Base-by-base conservation (phyloP, 306 rosid species). In the Vicia sativa region DNA sequence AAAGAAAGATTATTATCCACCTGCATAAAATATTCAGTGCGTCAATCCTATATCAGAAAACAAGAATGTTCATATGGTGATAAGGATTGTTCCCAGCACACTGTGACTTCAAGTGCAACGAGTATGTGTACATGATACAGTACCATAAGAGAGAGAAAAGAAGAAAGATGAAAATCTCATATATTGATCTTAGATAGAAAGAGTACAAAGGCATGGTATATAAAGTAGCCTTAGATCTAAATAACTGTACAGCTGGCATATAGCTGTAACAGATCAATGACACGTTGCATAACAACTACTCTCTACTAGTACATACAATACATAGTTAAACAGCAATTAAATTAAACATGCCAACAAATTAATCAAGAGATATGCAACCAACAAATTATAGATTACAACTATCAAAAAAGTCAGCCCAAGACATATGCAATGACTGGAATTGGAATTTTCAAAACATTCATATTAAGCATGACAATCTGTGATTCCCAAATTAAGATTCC, bases 1-100 rank as follows among this genome's bases (percentile, higher is more conserved):
- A 91, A 88, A 3, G 91, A 71, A 43, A 91, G 89, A 75, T 81
- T 80, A 57, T 74, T 88, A 60, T 91, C 92, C 48, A 88, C 75
- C 97, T 91, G 92, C 86, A 77, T 59, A 72, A 62, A 65, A 55
- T 72, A 45, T 49, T 67, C 13, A 56, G 14, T 37, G 59, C 9
- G 60, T 82, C 61, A 78, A 63, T 15, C 41, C 7, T 52, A 52
- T 11, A 50, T 66, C 16, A n/a, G 38, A 37, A 62, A 70, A 54
- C 37, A 65, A 4, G 16, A 62, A 54, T 11, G 62, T 37, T 23
- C 25, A 53, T 19, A 48, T 16, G 31, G 26, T 49, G 39, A 53
- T 14, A 52, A 10, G 59, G 6, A 53, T 37, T 52, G 16, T 52
- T 19, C 41, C 57, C 49, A 68, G 39, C 34, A 68, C 38, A 68